Conservation (phyloP, 352 stramenopile species). For the Pythium sukuiense region DNA sequence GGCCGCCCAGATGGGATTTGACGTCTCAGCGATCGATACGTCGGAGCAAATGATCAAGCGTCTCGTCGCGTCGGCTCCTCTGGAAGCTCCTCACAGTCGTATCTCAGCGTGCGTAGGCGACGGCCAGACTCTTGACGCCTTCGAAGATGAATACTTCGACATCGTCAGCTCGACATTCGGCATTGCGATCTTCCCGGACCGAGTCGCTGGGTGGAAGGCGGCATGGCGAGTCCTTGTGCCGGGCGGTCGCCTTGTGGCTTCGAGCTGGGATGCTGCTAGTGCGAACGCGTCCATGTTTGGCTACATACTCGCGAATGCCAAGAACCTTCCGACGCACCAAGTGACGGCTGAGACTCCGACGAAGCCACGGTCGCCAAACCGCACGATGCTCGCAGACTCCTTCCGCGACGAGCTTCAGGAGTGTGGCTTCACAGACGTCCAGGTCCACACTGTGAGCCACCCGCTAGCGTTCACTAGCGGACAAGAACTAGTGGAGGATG, state of each 20-base stretch:
- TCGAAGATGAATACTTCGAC: slow-evolving; percentile 19
- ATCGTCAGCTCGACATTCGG: slow-evolving; percentile 25
- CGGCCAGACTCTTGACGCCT: slow-evolving; percentile 18
- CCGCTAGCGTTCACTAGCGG: slow-evolving; percentile 8
- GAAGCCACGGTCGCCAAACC: not conserved
- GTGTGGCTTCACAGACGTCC: slow-evolving; percentile 11
- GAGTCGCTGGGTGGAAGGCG: slow-evolving; percentile 17
- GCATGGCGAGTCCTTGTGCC: slow-evolving; percentile 23
- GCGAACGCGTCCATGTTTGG: slow-evolving; percentile 1
- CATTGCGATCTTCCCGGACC: slow-evolving; percentile 25
- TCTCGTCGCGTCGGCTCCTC: slow-evolving; percentile 6
- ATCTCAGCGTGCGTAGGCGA: slow-evolving; percentile 14
- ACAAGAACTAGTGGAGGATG: slow-evolving; percentile 9
- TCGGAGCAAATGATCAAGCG: slow-evolving; percentile 16
- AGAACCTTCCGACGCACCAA: not conserved
- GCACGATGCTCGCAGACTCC: slow-evolving; percentile 6
- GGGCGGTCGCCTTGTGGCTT: slow-evolving; percentile 9
- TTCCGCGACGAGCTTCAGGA: slow-evolving; percentile 17
- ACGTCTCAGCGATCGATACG: slow-evolving; percentile 21
- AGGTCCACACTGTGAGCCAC: slow-evolving; percentile 12
- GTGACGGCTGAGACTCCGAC: not conserved
- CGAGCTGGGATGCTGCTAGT: slow-evolving; percentile 16
- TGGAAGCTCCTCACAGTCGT: not conserved
- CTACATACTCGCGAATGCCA: slow-evolving; percentile 1
- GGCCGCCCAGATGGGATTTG: slow-evolving; percentile 17